These are phyloP conservation scores for Micractinium conductrix DNA, from an alignment of 139 green algal genomes.

Conservation along the genomic window DNA sequence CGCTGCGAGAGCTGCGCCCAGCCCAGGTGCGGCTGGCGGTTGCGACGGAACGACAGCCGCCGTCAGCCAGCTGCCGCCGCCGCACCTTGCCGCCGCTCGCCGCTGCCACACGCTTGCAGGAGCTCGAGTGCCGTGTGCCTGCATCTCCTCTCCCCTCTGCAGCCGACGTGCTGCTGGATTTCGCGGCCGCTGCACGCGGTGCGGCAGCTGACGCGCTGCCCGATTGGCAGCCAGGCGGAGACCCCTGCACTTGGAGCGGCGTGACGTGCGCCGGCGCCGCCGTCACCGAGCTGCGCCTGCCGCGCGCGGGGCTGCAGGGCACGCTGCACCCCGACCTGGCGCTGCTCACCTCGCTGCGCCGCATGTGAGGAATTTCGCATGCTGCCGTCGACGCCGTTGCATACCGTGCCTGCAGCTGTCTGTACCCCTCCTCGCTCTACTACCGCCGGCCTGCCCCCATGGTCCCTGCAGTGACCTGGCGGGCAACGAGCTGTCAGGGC, in stretches of 20 bases:
- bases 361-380: slow-evolving; percentile 31
- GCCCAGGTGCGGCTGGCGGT: too few species aligned
- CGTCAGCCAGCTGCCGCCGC: too few species aligned
- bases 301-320: not conserved
- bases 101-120: too few species aligned
- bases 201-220: not conserved
- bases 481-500: slow-evolving; percentile 44
- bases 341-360: slow-evolving; percentile 43
- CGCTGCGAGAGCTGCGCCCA: too few species aligned
- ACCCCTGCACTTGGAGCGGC: slow-evolving; percentile 34
- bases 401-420: not conserved
- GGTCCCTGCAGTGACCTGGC: slow-evolving; percentile 32
- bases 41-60: too few species aligned
- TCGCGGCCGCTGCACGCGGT: not conserved
- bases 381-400: too few species aligned
- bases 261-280: slow-evolving; percentile 2
- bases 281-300: not conserved
- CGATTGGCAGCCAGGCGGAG: not conserved
- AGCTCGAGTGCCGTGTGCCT: too few species aligned
- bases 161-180: slow-evolving; percentile 1
- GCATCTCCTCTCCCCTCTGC: too few species aligned
- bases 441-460: not conserved
- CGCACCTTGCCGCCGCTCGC: too few species aligned
- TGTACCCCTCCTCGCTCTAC: not conserved
- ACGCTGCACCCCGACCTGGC: slow-evolving; percentile 6